phyloP scores from a whole-genome alignment of 495 filamentous ascomycete genomes.

The Penicillium daleae region DNA sequence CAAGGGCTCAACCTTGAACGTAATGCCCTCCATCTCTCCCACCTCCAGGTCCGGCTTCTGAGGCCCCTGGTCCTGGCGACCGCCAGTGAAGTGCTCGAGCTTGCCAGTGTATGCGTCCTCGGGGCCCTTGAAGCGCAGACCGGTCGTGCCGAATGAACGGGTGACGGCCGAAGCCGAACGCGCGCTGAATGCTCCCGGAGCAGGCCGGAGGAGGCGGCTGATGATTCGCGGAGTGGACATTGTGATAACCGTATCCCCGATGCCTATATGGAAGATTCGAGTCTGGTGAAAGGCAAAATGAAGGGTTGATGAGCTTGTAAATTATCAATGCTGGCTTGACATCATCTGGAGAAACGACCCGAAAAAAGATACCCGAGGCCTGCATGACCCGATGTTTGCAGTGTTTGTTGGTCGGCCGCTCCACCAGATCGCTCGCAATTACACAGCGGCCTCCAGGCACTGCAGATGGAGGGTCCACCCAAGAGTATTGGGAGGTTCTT shows the following conservation, averaged over 20 bases:
- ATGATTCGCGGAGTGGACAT: conserved; percentile 48
- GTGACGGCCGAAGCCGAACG: conserved; percentile 23
- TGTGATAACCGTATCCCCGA: conserved; percentile 12
- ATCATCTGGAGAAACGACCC: conserved; percentile 42
- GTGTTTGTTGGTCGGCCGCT: conserved; percentile 36
- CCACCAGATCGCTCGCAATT: conserved; percentile 28
- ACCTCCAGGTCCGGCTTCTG: conserved; percentile 76
- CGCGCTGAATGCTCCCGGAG: conserved; percentile 27
- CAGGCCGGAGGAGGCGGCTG: conserved; percentile 36
- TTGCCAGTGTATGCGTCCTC: conserved; percentile 62
- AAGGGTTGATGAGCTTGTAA: conserved; percentile 20
- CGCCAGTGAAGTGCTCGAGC: conserved; percentile 66
- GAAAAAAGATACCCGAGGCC: conserved; percentile 26
- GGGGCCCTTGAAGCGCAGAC: conserved; percentile 45
- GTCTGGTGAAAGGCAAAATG: conserved; percentile 9
- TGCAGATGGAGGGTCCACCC: not conserved
- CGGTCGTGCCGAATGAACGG: conserved; percentile 43
- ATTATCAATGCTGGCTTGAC: conserved; percentile 38
- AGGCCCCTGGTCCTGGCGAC: conserved; percentile 53
- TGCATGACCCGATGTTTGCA: conserved; percentile 39
- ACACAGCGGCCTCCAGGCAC: conserved; percentile 9
- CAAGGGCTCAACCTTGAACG: conserved; percentile 88
- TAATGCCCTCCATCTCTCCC: conserved; percentile 87
- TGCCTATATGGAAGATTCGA: conserved; percentile 2
- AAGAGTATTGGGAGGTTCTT: not conserved